Percentiles rank a stretch among this genome's conserved stretches.
phyloP scores from a whole-genome alignment of 306 rosid species.

The Lathyrus sativus region DNA sequence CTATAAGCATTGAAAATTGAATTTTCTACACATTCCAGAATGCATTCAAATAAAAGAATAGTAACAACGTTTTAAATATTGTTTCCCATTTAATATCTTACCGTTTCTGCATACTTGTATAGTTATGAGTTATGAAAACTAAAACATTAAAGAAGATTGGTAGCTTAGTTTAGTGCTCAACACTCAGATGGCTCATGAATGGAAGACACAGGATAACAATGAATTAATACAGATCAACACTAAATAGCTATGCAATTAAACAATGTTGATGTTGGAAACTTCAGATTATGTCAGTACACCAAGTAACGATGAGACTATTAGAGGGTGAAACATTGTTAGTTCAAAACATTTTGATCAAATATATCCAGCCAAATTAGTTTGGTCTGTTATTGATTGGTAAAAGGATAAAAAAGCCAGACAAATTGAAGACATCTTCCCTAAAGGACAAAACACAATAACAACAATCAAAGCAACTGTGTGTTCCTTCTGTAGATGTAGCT shows the following conservation, averaged over 20 bases:
- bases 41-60: slow-evolving; percentile 7
- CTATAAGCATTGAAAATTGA: slow-evolving; percentile 16
- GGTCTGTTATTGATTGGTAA: slow-evolving; percentile 32
- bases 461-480: slow-evolving; percentile 6
- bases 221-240: slow-evolving; percentile 10
- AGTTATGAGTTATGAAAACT: not conserved
- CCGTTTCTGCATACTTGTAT: not conserved
- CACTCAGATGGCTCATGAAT: not conserved
- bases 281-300: slow-evolving; percentile 1
- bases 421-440: slow-evolving; percentile 14
- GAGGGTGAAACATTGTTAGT: slow-evolving; percentile 1
- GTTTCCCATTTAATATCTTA: slow-evolving; percentile 9
- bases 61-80: not conserved
- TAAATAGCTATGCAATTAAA: not conserved
- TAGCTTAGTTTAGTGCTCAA: not conserved
- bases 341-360: slow-evolving; percentile 22
- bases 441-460: slow-evolving; percentile 10
- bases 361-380: slow-evolving; percentile 4
- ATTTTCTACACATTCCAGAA: not conserved
- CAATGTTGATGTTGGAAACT: not conserved
- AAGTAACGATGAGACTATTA: not conserved
- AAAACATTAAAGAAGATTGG: slow-evolving; percentile 3
- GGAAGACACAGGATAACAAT: slow-evolving; percentile 7
- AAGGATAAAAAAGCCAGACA: slow-evolving; percentile 26
- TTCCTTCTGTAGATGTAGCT: not conserved